phyloP scores from a whole-genome alignment of 495 filamentous ascomycete species.

The Neurospora discreta region DNA sequence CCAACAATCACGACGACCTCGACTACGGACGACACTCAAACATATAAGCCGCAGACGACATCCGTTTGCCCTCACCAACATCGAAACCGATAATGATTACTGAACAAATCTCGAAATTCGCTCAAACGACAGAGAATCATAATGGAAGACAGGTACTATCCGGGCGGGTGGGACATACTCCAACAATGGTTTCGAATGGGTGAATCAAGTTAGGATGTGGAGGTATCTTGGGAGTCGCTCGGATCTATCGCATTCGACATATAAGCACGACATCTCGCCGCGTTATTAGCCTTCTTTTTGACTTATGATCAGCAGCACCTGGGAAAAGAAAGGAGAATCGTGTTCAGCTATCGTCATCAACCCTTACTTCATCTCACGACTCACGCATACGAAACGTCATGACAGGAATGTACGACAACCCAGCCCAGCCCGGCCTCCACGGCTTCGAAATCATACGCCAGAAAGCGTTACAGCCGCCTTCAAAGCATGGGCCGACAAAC shows the following conservation, averaged over 20 bases:
- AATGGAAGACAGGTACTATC: not conserved
- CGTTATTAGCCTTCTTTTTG: not conserved
- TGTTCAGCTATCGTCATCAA: not conserved
- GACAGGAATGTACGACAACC: constrained; percentile 47
- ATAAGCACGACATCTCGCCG: not conserved
- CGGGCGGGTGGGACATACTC: not conserved
- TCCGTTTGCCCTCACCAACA: not conserved
- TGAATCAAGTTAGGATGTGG: not conserved
- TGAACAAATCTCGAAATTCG: not conserved
- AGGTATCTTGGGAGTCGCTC: not conserved
- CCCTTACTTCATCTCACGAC: not conserved
- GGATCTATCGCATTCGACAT: not conserved
- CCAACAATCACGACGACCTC: not conserved
- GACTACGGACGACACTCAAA: not conserved
- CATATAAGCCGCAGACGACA: not conserved
- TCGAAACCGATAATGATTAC: not conserved
- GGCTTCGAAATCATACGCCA: constrained; percentile 74
- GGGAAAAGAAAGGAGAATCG: not conserved
- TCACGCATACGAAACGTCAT: constrained; percentile 12
- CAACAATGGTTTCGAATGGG: not conserved
- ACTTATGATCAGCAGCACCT: not conserved
- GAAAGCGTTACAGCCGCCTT: constrained; percentile 66
- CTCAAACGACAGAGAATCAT: not conserved
- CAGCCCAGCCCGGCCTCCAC: constrained; percentile 75
- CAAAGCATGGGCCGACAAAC: constrained; percentile 57